Percentiles rank a stretch among this genome's conserved stretches.
Evolutionary conservation across 768 basidiomycete species (phyloP).

Genomic region (Trametes cubensis): DNA sequence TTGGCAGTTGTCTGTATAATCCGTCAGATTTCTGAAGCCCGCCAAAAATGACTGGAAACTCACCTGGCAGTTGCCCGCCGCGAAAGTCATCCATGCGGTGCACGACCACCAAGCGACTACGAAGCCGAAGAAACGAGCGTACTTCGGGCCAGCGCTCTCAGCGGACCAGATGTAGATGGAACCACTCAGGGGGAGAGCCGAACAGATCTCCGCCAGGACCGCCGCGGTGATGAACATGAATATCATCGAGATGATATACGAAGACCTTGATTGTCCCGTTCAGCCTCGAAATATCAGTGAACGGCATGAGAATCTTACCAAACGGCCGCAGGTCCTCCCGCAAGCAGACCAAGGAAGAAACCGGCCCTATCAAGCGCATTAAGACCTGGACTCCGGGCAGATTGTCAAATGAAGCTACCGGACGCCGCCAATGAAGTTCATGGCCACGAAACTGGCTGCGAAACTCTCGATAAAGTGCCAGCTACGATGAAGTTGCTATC

Average conservation of each 20-base stretch:
- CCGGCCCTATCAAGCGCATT: slow-evolving; percentile 53
- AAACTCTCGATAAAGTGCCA: slow-evolving; percentile 87
- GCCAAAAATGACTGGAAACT: slow-evolving; percentile 18
- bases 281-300: neutral
- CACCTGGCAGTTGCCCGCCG: slow-evolving; percentile 86
- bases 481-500: slow-evolving; percentile 80
- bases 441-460: slow-evolving; percentile 83
- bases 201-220: slow-evolving; percentile 89
- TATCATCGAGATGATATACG: slow-evolving; percentile 77
- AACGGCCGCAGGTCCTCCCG: slow-evolving; percentile 86
- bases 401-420: slow-evolving; percentile 48
- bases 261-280: slow-evolving; percentile 59
- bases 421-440: slow-evolving; percentile 89
- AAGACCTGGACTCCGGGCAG: neutral
- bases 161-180: slow-evolving; percentile 97
- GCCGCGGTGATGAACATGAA: slow-evolving; percentile 90
- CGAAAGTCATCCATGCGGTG: slow-evolving; percentile 96
- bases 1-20: slow-evolving; percentile 75
- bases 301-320: slow-evolving; percentile 50
- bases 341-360: slow-evolving; percentile 78
- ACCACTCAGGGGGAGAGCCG: slow-evolving; percentile 82
- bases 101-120: slow-evolving; percentile 92
- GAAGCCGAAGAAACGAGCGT: slow-evolving; percentile 86
- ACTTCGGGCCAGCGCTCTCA: slow-evolving; percentile 86
- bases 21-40: neutral